Percentiles rank a stretch among this genome's conserved stretches.
Conservation (phyloP, 768 basidiomycete species). For the Tulasnella sp. region DNA sequence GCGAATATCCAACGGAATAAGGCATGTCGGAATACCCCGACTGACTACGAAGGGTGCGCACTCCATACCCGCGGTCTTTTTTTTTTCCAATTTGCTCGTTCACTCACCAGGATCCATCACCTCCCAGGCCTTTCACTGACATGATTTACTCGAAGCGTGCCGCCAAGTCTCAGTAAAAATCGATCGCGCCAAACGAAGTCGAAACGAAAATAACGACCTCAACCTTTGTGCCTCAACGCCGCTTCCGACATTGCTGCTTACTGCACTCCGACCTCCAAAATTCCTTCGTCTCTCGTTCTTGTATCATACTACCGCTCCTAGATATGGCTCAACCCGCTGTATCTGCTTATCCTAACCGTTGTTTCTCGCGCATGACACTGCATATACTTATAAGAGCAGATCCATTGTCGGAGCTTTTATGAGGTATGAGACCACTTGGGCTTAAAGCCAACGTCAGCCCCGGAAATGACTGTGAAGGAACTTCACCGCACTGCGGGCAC, state of each 20-base stretch:
- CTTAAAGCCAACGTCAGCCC: too few species aligned
- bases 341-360: background rate
- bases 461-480: too few species aligned
- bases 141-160: slow-evolving; percentile 35
- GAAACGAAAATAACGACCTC: background rate
- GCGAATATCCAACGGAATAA: too few species aligned
- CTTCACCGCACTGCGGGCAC: too few species aligned
- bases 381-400: background rate
- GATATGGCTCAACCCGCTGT: slow-evolving; percentile 10
- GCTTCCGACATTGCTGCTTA: background rate
- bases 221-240: background rate
- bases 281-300: background rate
- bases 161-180: background rate
- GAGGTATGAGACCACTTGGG: too few species aligned
- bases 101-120: background rate
- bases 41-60: slow-evolving; percentile 84
- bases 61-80: too few species aligned
- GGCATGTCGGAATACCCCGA: too few species aligned
- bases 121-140: slow-evolving; percentile 37
- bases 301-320: background rate
- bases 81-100: background rate
- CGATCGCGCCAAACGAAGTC: background rate
- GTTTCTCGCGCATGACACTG: background rate
- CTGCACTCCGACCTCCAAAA: background rate
- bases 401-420: too few species aligned